A percentile compares a stretch with the other conserved stretches of the same genome.
Conservation (phyloP, 306 rosid genomes). For the Vicia faba region DNA sequence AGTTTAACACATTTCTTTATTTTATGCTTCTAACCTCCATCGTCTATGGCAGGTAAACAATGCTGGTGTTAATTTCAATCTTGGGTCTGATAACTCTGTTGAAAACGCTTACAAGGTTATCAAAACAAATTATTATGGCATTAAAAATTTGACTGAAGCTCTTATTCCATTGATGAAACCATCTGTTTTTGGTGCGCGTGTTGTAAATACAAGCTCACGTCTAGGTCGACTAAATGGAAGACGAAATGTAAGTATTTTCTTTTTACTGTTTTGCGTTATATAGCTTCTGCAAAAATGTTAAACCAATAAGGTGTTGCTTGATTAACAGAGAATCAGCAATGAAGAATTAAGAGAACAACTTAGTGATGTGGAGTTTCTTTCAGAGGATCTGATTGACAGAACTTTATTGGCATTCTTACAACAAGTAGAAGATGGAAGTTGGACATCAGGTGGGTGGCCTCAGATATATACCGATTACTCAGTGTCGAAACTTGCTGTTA, state of each 20-base stretch:
- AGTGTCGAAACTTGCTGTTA: conserved; percentile 82
- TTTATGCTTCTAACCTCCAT: conserved; percentile 32
- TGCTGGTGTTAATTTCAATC: conserved; percentile 49
- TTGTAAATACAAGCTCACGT: conserved; percentile 45
- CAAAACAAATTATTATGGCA: conserved; percentile 42
- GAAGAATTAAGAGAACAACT: conserved; percentile 65
- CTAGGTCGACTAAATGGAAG: conserved; percentile 80
- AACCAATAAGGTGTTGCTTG: conserved; percentile 34
- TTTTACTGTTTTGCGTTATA: background rate
- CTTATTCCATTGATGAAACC: conserved; percentile 46
- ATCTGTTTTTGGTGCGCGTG: conserved; percentile 41
- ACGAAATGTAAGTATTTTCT: conserved; percentile 65
- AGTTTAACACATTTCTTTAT: conserved; percentile 5
- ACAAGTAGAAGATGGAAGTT: conserved; percentile 82
- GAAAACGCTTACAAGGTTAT: conserved; percentile 43
- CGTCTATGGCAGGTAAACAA: conserved; percentile 40
- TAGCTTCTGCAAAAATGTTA: conserved; percentile 16
- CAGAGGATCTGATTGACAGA: conserved; percentile 65
- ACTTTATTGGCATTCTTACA: conserved; percentile 59
- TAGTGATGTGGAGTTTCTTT: conserved; percentile 54
- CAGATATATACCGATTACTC: conserved; percentile 83
- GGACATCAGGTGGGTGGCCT: conserved; percentile 93
- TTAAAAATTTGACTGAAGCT: conserved; percentile 35
- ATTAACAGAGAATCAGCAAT: conserved; percentile 63
- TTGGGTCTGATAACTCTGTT: conserved; percentile 46